Evolutionary conservation across 345 rosid species (phyloP).

Genomic region (Boechera divaricarpa): DNA sequence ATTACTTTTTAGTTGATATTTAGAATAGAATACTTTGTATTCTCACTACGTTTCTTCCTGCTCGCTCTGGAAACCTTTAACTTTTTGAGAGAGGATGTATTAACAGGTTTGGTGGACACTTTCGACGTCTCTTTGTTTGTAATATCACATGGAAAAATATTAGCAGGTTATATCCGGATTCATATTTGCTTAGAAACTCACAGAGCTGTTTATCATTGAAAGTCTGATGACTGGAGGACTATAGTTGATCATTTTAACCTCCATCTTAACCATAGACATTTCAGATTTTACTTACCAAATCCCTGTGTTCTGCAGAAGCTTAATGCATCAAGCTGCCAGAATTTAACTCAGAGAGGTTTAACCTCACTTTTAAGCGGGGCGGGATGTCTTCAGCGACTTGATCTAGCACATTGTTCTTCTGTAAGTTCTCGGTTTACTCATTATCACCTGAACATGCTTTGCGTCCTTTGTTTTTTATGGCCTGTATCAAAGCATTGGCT

Average conservation of each 20-base stretch:
- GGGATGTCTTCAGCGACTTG: conserved; percentile 44
- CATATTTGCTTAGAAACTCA: background rate
- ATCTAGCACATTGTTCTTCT: conserved; percentile 48
- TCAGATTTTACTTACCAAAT: conserved; percentile 12
- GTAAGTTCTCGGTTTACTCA: conserved; percentile 43
- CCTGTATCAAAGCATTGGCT: conserved; percentile 28
- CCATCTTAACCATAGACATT: background rate
- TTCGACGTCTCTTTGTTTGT: conserved; percentile 10
- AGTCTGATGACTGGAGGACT: background rate
- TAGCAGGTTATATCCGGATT: background rate
- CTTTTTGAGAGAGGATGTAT: conserved; percentile 28
- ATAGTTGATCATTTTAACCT: background rate
- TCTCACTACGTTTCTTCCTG: conserved; percentile 27
- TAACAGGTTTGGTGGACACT: conserved; percentile 28
- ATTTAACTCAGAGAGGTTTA: conserved; percentile 50
- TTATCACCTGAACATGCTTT: conserved; percentile 14
- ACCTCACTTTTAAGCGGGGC: conserved; percentile 49
- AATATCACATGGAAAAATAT: conserved; percentile 4
- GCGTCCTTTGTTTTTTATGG: conserved; percentile 25
- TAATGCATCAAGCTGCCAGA: conserved; percentile 55
- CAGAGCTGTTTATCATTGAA: background rate
- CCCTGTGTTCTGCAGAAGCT: conserved; percentile 45
- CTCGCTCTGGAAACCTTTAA: conserved; percentile 13
- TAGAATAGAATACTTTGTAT: conserved; percentile 4
- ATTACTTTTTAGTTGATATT: background rate